These are phyloP conservation scores for Mycocentrospora acerina DNA, from an alignment of 2,329 filamentous ascomycete species.

Conservation along the genomic window DNA sequence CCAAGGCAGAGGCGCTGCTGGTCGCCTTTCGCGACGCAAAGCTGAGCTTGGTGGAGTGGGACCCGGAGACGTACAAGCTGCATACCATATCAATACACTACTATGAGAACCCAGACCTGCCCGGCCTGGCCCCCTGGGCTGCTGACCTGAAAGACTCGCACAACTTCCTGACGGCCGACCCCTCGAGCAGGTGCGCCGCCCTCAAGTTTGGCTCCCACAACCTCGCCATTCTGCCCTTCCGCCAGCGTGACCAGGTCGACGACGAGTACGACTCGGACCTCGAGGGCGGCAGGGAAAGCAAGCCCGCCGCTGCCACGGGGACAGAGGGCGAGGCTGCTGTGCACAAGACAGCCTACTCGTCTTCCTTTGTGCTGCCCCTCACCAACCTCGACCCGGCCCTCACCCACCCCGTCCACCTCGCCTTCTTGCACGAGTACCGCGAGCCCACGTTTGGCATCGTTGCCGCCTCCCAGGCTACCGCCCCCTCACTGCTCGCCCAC, in stretches of 20 bases:
- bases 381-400: conserved; percentile 85
- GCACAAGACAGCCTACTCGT: conserved; percentile 70
- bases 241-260: conserved; percentile 83
- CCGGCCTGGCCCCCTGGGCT: conserved; percentile 75
- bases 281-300: conserved; percentile 55
- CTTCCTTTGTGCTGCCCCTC: conserved; percentile 90
- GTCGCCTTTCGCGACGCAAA: conserved; percentile 89
- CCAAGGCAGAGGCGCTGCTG: conserved; percentile 80
- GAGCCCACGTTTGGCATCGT: conserved; percentile 97
- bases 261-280: conserved; percentile 86
- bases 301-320: conserved; percentile 36
- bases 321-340: conserved; percentile 40
- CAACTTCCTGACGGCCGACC: conserved; percentile 84
- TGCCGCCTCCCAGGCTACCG: conserved; percentile 72
- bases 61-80: conserved; percentile 74
- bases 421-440: conserved; percentile 94
- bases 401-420: conserved; percentile 85
- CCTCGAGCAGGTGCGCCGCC: conserved; percentile 87
- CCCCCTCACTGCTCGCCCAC: conserved; percentile 70
- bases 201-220: conserved; percentile 89
- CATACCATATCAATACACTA: conserved; percentile 94
- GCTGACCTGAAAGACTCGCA: conserved; percentile 72
- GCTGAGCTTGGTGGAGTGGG: conserved; percentile 91
- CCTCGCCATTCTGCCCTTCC: conserved; percentile 91
- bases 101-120: conserved; percentile 91